Evolutionary conservation across 495 filamentous ascomycete species (phyloP).

Genomic region (Hypoxylon lenormandii): DNA sequence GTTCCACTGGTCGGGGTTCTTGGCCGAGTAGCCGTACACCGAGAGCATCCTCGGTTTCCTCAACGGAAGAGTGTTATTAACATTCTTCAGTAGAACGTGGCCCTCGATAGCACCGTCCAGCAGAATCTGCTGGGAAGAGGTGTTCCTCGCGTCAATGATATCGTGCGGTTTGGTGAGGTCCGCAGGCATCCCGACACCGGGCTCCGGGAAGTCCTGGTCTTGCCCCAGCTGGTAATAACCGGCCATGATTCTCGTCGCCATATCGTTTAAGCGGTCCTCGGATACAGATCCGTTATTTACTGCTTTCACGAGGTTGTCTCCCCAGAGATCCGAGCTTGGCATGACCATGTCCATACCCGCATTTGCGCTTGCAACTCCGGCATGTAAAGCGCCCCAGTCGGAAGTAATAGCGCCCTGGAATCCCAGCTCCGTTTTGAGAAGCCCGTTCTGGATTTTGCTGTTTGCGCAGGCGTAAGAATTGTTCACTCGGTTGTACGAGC

Average conservation of each 20-base stretch:
- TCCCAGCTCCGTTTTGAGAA: constrained; percentile 73
- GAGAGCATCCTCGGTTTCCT: constrained; percentile 53
- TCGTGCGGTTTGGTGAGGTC: constrained; percentile 65
- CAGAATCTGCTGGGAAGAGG: constrained; percentile 47
- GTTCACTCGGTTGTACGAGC: constrained; percentile 76
- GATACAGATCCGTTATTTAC: constrained; percentile 58
- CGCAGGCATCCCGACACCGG: constrained; percentile 54
- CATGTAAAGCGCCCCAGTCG: constrained; percentile 67
- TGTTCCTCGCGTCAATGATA: constrained; percentile 54
- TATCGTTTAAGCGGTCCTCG: constrained; percentile 57
- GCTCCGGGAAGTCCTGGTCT: constrained; percentile 55
- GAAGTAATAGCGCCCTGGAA: constrained; percentile 69
- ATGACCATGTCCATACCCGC: constrained; percentile 67
- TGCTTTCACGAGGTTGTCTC: constrained; percentile 42
- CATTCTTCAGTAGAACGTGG: constrained; percentile 67
- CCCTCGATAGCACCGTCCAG: constrained; percentile 54
- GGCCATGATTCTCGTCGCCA: constrained; percentile 59
- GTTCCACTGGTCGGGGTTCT: constrained; percentile 42
- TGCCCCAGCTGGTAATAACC: constrained; percentile 60
- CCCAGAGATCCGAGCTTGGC: constrained; percentile 61
- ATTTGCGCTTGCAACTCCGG: constrained; percentile 59
- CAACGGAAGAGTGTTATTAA: constrained; percentile 60
- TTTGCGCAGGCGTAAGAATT: constrained; percentile 73
- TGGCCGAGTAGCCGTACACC: constrained; percentile 54
- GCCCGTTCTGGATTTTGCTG: constrained; percentile 68